A percentile compares a stretch with the other conserved stretches of the same genome.
Conservation (phyloP, 2,329 filamentous ascomycete genomes). For the Fragosphaeria purpurea region DNA sequence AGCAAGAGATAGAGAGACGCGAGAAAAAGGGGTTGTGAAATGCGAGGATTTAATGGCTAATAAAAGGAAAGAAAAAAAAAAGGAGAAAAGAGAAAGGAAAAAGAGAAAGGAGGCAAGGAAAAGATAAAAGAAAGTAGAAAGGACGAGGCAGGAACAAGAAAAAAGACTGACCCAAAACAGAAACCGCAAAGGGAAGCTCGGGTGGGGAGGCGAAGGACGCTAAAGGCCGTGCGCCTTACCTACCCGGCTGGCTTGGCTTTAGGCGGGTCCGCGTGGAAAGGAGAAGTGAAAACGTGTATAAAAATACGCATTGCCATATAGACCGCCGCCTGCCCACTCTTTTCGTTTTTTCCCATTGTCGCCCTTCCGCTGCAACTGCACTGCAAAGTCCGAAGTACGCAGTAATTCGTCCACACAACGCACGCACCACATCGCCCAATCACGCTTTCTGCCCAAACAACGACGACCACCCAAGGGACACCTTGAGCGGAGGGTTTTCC, state of each 20-base stretch:
- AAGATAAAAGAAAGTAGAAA: not conserved
- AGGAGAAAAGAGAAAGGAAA: not conserved
- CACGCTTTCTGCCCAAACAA: no score
- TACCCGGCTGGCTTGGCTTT: constrained; percentile 5
- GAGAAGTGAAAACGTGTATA: constrained; percentile 18
- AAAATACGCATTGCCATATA: constrained; percentile 22
- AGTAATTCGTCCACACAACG: no score
- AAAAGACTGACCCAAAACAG: not conserved
- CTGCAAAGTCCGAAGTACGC: no score
- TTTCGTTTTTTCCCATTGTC: constrained; percentile 7
- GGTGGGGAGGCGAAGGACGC: constrained; percentile 5
- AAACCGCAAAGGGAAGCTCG: constrained; percentile 6
- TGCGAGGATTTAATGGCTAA: no score
- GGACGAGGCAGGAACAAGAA: not conserved
- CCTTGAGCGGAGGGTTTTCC: no score
- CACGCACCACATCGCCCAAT: no score
- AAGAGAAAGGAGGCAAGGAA: not conserved
- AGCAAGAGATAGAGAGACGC: not conserved
- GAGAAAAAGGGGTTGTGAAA: not conserved
- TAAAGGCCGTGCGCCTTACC: constrained; percentile 13
- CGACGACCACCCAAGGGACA: no score
- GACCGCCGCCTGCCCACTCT: constrained; percentile 17
- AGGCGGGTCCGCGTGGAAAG: not conserved
- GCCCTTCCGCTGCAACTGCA: constrained; percentile 5
- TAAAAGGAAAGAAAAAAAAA: not conserved